These are phyloP conservation scores for Globisporangium iwayamae DNA, from an alignment of 352 stramenopile genomes.

Conservation along the genomic window DNA sequence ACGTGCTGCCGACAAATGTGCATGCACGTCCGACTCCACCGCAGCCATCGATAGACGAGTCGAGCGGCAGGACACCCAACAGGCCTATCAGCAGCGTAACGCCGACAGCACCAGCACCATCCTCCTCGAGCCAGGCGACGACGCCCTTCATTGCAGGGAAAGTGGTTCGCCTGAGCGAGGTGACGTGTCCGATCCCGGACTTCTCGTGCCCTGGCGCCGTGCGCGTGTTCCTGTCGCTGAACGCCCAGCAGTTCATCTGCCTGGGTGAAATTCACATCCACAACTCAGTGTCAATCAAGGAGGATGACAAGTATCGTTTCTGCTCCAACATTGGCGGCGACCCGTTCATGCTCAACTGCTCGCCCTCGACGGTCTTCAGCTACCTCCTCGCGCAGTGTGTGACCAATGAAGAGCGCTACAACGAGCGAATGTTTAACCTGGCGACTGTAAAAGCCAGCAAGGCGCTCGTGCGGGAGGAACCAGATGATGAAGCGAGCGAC, in stretches of 20 bases:
- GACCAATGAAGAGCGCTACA: slow-evolving; percentile 38
- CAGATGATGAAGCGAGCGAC: not conserved
- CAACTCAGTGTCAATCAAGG: slow-evolving; percentile 40
- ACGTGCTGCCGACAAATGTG: slow-evolving; percentile 15
- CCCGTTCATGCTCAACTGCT: slow-evolving; percentile 50
- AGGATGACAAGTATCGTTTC: slow-evolving; percentile 50
- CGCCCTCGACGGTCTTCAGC: slow-evolving; percentile 44
- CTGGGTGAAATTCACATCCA: slow-evolving; percentile 58
- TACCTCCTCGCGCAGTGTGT: slow-evolving; percentile 36
- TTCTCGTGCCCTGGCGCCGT: slow-evolving; percentile 39
- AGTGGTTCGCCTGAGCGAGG: slow-evolving; percentile 37
- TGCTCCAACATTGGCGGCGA: slow-evolving; percentile 64
- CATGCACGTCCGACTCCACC: slow-evolving; percentile 12
- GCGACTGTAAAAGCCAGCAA: slow-evolving; percentile 22
- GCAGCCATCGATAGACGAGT: not conserved
- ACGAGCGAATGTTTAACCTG: slow-evolving; percentile 23
- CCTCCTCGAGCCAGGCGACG: not conserved
- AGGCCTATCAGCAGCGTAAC: not conserved
- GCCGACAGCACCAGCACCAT: not conserved
- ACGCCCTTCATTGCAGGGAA: slow-evolving; percentile 47
- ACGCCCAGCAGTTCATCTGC: slow-evolving; percentile 70
- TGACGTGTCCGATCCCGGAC: slow-evolving; percentile 53
- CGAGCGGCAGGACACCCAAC: not conserved
- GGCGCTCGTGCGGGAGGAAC: slow-evolving; percentile 8
- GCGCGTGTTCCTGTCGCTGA: slow-evolving; percentile 60